Evolutionary conservation across 208 protist species (phyloP), one percentile per base, ranked within the genome.

Genomic region (Acanthamoeba quina): DNA sequence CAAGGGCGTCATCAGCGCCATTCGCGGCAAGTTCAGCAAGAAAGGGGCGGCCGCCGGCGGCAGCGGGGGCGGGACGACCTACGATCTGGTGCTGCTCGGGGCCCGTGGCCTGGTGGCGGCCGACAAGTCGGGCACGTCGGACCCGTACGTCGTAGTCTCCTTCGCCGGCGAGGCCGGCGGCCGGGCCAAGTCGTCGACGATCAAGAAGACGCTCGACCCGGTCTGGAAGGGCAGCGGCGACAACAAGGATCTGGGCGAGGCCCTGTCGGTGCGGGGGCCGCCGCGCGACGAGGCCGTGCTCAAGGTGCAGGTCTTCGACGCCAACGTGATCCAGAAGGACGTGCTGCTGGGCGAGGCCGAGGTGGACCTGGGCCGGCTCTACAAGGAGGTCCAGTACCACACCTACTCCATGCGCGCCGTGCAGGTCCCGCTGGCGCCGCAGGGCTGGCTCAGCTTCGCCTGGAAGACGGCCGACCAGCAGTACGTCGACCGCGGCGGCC

Each of bases 311-410:
- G 64, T 70, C 21, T 70, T 70, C 26, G 64, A 70, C 64, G 64
- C 64, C 64, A 70, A 70, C 64, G 26, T 70, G 26, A 70, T 70
- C 64, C 64, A 70, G 29, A 70, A 29, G 64, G 64, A 70, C 64
- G 64, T 70, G 19, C 64, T 70, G 9, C 19, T 70, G 26, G 64
- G 64, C 64, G 64, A 70, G 64, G 64, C 64, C 19, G 26, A 19
- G 21, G 11, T 70, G 5, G 9, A 19, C 26, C 19, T 70, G 21
- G 64, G 9, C 11, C 26, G n/a, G 26, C 64, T 70, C 26, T 34
- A 70, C 64, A 29, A 70, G 64, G 9, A 70, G 64, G 64, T 70
- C 54, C 7, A 70, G 64, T 34, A 70, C 64, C 3, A 13, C 29
- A 34, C 64, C 64, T 1, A 29, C 26, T 70, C 11, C 29, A 31